These are phyloP conservation scores for Astragalus glycyphyllos DNA, from an alignment of 306 rosid genomes.

Conservation along the genomic window DNA sequence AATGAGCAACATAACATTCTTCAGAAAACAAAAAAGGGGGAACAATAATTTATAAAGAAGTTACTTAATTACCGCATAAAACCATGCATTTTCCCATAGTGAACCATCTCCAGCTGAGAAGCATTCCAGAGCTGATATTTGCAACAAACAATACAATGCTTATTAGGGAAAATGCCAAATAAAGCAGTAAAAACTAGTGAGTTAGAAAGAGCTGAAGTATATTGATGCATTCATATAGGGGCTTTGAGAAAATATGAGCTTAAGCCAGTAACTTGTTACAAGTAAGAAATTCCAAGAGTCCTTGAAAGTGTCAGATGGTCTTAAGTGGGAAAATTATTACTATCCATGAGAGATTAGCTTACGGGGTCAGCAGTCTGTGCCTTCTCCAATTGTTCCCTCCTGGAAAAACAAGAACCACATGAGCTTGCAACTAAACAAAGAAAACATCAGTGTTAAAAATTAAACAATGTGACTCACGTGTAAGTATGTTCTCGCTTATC, in stretches of 20 bases:
- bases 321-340: constrained; percentile 8
- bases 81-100: constrained; percentile 96
- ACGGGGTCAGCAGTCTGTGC: constrained; percentile 90
- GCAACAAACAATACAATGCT: constrained; percentile 28
- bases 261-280: constrained; percentile 5
- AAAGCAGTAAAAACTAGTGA: constrained; percentile 7
- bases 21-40: constrained; percentile 32
- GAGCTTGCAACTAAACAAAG: constrained; percentile 30
- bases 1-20: constrained; percentile 17
- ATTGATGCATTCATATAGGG: constrained; percentile 27
- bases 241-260: not conserved
- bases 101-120: constrained; percentile 93
- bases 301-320: not conserved
- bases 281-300: constrained; percentile 7
- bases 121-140: constrained; percentile 94
- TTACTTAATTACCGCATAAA: constrained; percentile 78
- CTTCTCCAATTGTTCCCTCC: constrained; percentile 90
- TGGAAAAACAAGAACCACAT: constrained; percentile 47
- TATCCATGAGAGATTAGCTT: constrained; percentile 41
- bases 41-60: constrained; percentile 12
- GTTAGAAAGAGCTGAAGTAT: constrained; percentile 1
- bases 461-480: constrained; percentile 60
- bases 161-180: constrained; percentile 28
- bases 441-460: constrained; percentile 3
- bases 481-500: constrained; percentile 77